phyloP scores from a whole-genome alignment of 306 rosid genomes.

The Lathyrus aphaca region DNA sequence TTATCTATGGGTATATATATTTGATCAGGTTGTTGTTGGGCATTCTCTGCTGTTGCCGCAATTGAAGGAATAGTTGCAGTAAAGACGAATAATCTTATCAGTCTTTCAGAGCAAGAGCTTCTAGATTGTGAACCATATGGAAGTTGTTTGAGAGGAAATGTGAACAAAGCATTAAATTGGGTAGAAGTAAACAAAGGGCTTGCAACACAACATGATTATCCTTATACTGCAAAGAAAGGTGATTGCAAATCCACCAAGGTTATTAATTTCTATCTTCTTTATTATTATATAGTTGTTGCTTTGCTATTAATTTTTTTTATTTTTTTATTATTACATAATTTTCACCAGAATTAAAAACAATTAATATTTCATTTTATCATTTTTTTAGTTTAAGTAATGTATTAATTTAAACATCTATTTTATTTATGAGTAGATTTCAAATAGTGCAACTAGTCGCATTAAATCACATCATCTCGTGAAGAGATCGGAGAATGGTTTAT shows the following conservation, averaged over 20 bases:
- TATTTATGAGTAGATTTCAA: constrained; percentile 27
- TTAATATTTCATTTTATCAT: too few relatives aligned
- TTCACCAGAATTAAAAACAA: too few relatives aligned
- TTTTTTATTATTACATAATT: too few relatives aligned
- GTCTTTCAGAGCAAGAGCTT: constrained; percentile 34
- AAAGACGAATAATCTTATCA: not conserved
- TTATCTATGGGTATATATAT: too few relatives aligned
- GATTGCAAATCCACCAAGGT: constrained; percentile 44
- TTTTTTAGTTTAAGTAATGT: too few relatives aligned
- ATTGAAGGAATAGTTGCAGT: constrained; percentile 39
- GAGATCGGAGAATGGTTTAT: constrained; percentile 46
- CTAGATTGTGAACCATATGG: constrained; percentile 26
- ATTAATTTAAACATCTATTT: too few relatives aligned
- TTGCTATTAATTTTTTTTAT: too few relatives aligned
- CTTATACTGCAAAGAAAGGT: constrained; percentile 5
- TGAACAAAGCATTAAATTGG: constrained; percentile 46
- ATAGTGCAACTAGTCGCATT: not conserved
- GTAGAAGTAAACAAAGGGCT: constrained; percentile 17
- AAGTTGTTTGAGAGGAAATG: constrained; percentile 35
- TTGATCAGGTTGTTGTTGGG: constrained; percentile 29
- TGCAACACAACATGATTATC: not conserved
- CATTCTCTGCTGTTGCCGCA: constrained; percentile 17
- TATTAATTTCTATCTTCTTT: not conserved
- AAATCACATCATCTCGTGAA: constrained; percentile 43
- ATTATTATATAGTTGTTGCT: too few relatives aligned